Percentiles rank a stretch among this genome's conserved stretches.
Conservation (phyloP, 371 early-diverging fungal species). For the Saksenaea vasiformis region DNA sequence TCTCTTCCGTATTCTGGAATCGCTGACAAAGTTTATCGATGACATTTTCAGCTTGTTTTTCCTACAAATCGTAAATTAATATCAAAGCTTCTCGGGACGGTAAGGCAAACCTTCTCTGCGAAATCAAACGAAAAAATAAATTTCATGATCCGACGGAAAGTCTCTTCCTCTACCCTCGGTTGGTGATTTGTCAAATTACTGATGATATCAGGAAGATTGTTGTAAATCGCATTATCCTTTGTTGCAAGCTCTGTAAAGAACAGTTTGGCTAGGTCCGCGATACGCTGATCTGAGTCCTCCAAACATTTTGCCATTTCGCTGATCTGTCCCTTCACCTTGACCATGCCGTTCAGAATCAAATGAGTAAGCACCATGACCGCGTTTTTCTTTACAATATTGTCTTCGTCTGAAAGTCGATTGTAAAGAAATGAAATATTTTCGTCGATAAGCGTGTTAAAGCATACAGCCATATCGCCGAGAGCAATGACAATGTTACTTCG, state of each 20-base stretch:
- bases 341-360: slow-evolving; percentile 96
- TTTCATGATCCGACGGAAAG: slow-evolving; percentile 87
- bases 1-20: slow-evolving; percentile 74
- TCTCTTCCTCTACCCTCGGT: slow-evolving; percentile 68
- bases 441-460: slow-evolving; percentile 93
- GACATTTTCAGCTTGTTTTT: slow-evolving; percentile 91
- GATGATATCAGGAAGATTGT: slow-evolving; percentile 97
- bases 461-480: slow-evolving; percentile 95
- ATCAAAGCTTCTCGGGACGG: not conserved
- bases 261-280: slow-evolving; percentile 87
- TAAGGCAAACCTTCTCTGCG: slow-evolving; percentile 72
- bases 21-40: slow-evolving; percentile 94
- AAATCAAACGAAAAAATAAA: slow-evolving; percentile 86
- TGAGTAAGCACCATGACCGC: slow-evolving; percentile 97
- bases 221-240: slow-evolving; percentile 97
- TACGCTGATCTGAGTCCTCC: slow-evolving; percentile 84
- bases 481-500: slow-evolving; percentile 92
- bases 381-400: slow-evolving; percentile 86
- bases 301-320: slow-evolving; percentile 97
- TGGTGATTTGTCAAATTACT: slow-evolving; percentile 75
- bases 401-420: slow-evolving; percentile 81
- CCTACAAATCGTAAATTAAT: slow-evolving; percentile 51
- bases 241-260: slow-evolving; percentile 95
- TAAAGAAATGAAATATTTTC: slow-evolving; percentile 92
- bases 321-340: slow-evolving; percentile 97